Evolutionary conservation across 2,329 filamentous ascomycete species (phyloP), one percentile per base, ranked within the genome.

Genomic region (Fusarium piperis): DNA sequence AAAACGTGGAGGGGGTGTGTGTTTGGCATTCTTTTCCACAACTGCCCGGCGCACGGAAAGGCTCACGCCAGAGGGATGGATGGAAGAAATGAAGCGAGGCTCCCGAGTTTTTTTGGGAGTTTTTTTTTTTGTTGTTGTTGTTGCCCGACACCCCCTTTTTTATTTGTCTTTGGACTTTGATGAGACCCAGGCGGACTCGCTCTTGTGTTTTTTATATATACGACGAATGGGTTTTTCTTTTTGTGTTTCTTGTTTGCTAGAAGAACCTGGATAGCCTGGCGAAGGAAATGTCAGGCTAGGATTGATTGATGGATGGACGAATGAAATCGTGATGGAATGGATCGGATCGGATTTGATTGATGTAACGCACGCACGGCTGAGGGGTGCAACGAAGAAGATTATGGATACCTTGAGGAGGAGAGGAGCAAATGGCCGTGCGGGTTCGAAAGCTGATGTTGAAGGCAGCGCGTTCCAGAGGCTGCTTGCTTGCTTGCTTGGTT

Each of bases 31-130:
- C 67, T 55, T 53, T 53, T 53, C 36, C 18, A 62, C 64, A 56
- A 60, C 36, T 70, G 55, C 59, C 52, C 23, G 66, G 70, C 66
- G 70, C 66, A 72, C 44, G 62, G 69, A 53, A 72, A 52, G 67
- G 64, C 61, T 64, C 59, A 52, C 39, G 55, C 66, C 51, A 26
- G 59, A 41, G 61, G 59, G 66, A 35, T 55, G 65, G 59, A 41
- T 64, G 59, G 66, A 35, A 58, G 65, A 58, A 63, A 41, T 55
- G 53, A 36, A 59, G 41, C 20, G 39, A 46, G 35, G 44, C 57
- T 33, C n/a, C 39, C 44, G 10, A 57, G 13, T n/a, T n/a, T n/a
- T n/a, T n/a, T n/a, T n/a, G n/a, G n/a, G 5, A 23, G 23, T 23
- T 15, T 12, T 44, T 38, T 26, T n/a, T 52, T 13, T 52, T n/a